Evolutionary conservation across 2,329 filamentous ascomycete genomes (phyloP), one percentile per base, ranked within the genome.

Genomic region (Penicillium vulpinum): DNA sequence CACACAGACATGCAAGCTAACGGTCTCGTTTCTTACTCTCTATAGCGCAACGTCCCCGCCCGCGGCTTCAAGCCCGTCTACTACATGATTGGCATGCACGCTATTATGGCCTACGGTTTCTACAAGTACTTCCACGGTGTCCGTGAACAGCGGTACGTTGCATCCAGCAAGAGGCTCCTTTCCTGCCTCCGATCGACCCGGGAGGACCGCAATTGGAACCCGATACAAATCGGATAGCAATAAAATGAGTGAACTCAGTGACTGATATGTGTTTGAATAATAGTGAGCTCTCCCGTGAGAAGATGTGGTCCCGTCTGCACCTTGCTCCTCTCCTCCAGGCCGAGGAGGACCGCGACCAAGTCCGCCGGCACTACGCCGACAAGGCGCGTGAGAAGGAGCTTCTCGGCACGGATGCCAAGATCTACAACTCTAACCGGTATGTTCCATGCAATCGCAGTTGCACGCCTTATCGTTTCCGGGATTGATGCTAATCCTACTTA

Each of bases 251-350:
- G 29, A 43, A 24, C 11, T 15, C 7, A 41, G n/a, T n/a, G 9
- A 57, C 49, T 62, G 28, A 51, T 28, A 39, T 6, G 38, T 59
- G 41, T 46, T 24, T 28, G 18, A 33, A n/a, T 0, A 26, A 56
- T 69, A 97, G 92, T 73, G 94, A 99, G 78, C 88, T 96, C 66
- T 90, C 88, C 62, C 91, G 94, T 69, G 94, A 99, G 74, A 99
- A 97, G 83, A 94, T 96, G 86, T 99, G 94, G 94, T 86, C 91
- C 60, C 89, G 94, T 73, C 96, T 99, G 78, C 87, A 97, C 79
- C 83, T 99, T 63, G 94, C 93, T 71, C 94, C 94, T 57, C 80
- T 96, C 62, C 86, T 99, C 62, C 93, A 97, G 76, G 94, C 94
- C 55, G 94, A 99, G 75, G 92, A 96, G 77, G 94, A 99, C 80